These are phyloP conservation scores for Austroboletus eburneus DNA, from an alignment of 768 basidiomycete species.

Conservation along the genomic window DNA sequence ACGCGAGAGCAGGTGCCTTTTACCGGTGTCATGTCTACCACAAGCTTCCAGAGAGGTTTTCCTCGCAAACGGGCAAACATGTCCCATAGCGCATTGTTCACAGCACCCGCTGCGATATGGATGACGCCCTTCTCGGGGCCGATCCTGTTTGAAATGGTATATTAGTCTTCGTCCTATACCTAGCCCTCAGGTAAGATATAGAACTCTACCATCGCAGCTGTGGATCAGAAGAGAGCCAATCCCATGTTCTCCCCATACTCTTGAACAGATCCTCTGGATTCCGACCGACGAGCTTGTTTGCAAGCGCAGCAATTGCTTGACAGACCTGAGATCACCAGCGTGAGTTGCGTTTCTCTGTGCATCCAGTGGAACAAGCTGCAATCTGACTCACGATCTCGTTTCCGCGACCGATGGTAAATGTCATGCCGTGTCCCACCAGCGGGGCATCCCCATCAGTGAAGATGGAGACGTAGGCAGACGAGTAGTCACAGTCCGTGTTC, in stretches of 20 bases:
- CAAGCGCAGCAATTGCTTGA: conserved; percentile 73
- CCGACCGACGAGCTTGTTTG: conserved; percentile 77
- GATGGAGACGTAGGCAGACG: conserved; percentile 84
- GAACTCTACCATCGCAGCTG: conserved; percentile 76
- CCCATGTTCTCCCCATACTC: conserved; percentile 91
- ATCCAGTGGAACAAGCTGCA: background rate
- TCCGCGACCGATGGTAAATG: conserved; percentile 91
- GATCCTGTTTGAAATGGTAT: conserved; percentile 48
- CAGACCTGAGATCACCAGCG: conserved; percentile 54
- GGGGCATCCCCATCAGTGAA: conserved; percentile 58
- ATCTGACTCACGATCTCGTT: conserved; percentile 73
- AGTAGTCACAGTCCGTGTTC: conserved; percentile 97
- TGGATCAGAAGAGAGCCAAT: conserved; percentile 80
- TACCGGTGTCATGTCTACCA: conserved; percentile 85
- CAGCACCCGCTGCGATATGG: conserved; percentile 82
- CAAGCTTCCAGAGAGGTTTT: conserved; percentile 92
- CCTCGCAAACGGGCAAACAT: conserved; percentile 75
- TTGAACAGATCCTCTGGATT: conserved; percentile 77
- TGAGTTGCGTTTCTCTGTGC: background rate
- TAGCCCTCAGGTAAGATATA: too few relatives aligned
- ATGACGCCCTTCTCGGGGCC: conserved; percentile 97
- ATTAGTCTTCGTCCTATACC: background rate
- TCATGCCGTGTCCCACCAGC: conserved; percentile 89
- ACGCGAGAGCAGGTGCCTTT: conserved; percentile 7
- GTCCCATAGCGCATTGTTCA: conserved; percentile 94